Conservation (phyloP, 2,329 filamentous ascomycete genomes). For the Diaporthe ilicicola region DNA sequence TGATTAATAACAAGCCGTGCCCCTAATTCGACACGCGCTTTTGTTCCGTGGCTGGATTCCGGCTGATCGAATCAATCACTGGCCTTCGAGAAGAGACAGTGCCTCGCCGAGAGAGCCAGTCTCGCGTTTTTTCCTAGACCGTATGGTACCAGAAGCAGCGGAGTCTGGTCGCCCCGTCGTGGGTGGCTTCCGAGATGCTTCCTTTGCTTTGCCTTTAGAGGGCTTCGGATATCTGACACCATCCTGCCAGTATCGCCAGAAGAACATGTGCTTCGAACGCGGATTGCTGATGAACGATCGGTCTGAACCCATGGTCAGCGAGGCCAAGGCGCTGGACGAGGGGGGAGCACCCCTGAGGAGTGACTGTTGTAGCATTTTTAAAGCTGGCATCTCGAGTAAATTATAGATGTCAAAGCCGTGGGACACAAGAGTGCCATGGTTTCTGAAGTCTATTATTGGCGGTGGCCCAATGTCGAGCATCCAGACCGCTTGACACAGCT, state of each 20-base stretch:
- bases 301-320: slow-evolving; percentile 21
- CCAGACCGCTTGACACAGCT: neutral
- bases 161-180: neutral
- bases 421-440: neutral
- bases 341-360: neutral
- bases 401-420: neutral
- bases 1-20: neutral
- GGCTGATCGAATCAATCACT: neutral
- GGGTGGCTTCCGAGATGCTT: neutral
- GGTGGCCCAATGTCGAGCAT: neutral
- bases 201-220: neutral
- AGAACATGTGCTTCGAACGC: neutral
- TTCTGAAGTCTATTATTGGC: no score
- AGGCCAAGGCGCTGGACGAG: slow-evolving; percentile 6
- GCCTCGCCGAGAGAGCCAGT: slow-evolving; percentile 4
- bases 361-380: neutral
- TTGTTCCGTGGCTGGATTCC: neutral
- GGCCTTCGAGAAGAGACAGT: neutral
- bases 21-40: neutral
- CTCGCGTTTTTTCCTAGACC: slow-evolving; percentile 3
- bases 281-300: neutral
- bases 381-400: neutral
- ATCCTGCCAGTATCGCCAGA: slow-evolving; percentile 25
- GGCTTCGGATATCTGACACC: neutral
- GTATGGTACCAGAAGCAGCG: neutral